Base-by-base conservation (phyloP, 2,329 filamentous ascomycete genomes). In the Xylariomycetidae sp. region DNA sequence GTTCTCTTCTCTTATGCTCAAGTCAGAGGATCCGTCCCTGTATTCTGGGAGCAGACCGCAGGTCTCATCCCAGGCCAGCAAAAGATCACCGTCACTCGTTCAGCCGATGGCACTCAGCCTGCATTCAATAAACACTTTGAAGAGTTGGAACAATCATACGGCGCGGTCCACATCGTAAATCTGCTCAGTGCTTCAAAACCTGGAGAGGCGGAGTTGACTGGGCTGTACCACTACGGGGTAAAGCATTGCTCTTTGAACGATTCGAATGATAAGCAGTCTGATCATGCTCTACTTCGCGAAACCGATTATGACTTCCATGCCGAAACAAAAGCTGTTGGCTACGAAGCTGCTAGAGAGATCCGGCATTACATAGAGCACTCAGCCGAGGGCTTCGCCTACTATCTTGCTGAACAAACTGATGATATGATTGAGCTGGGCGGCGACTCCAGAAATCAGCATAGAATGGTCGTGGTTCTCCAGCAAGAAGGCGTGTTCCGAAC, bases 261-360 rank as follows among this genome's bases (percentile, higher is more conserved):
- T 11, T 63, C 66, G 16, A 72, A 65, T 6, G 74, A 72, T 14
- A 69, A 74, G 22, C 67, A 69, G 17, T 69, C 72, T 3, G 85
- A 88, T 40, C 86, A 90, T 51, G 77, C 84, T 30, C 70, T 96
- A 23, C 63, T 97, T 18, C 76, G 77, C 42, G 75, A 83, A 38
- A 94, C 90, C 1, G 87, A 95, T 52, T 98, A 92, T 54, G 92
- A 98, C 60, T 97, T 98, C 40, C 89, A 97, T 54, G 90, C 89
- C 4, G 88, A 97, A 59, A 95, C 92, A 2, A 85, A 85, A 51
- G 87, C 85, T 0, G 83, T 77, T 36, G 90, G 90, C 3, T 97
- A 96, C 54, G 88, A 94, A 57, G 88, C 87, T 36, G 92, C 90
- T n/a, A 82, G 76, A 46, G 78, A 84, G 48, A 95, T 98, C 42